These are phyloP conservation scores for Rhizophora mangle DNA, from an alignment of 345 rosid genomes.

Conservation along the genomic window DNA sequence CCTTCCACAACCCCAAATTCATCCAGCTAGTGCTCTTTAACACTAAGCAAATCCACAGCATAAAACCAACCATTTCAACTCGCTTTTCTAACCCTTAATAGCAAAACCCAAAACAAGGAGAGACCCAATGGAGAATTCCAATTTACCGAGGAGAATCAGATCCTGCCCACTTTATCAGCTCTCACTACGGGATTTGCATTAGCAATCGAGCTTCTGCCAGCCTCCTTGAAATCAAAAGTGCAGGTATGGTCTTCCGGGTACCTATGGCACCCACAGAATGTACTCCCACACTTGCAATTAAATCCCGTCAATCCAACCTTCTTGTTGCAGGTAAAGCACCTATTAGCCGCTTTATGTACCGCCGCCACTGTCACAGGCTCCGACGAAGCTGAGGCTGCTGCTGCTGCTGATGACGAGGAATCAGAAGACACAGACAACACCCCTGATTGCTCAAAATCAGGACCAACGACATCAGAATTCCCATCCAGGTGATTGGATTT, in stretches of 20 bases:
- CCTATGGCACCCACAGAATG: slow-evolving; percentile 73
- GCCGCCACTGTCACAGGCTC: slow-evolving; percentile 5
- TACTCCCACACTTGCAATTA: slow-evolving; percentile 71
- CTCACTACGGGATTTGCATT: slow-evolving; percentile 74
- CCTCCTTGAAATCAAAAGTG: slow-evolving; percentile 68
- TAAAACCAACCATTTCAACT: slow-evolving; percentile 2
- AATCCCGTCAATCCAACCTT: slow-evolving; percentile 80
- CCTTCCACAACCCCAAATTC: slow-evolving; percentile 11
- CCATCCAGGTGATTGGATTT: slow-evolving; percentile 24
- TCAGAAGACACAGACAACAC: background rate
- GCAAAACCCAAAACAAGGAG: background rate
- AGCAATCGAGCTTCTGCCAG: slow-evolving; percentile 60
- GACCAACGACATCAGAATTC: background rate
- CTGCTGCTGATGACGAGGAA: background rate
- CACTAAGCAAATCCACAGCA: slow-evolving; percentile 10
- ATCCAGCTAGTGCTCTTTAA: background rate
- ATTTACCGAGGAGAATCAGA: slow-evolving; percentile 35
- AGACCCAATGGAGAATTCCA: slow-evolving; percentile 5
- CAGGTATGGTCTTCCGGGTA: slow-evolving; percentile 81
- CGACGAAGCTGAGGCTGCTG: slow-evolving; percentile 17
- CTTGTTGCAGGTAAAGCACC: slow-evolving; percentile 75
- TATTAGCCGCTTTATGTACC: slow-evolving; percentile 27
- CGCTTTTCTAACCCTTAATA: slow-evolving; percentile 8
- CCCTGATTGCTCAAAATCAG: background rate
- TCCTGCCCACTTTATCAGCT: slow-evolving; percentile 68